Base-by-base conservation (phyloP, 768 basidiomycete genomes). In the Cystoderma amianthinum region DNA sequence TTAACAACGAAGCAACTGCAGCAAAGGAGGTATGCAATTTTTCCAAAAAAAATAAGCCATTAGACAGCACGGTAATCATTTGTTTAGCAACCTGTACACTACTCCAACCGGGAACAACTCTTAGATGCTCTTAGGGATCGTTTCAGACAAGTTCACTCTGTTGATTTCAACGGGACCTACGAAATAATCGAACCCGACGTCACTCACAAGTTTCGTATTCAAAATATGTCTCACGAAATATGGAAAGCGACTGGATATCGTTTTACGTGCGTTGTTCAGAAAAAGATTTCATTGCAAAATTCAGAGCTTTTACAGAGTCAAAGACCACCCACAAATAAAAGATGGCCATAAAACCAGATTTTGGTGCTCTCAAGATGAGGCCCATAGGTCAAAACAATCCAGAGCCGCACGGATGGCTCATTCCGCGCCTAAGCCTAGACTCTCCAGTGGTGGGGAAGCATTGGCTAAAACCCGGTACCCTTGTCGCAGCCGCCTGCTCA, bases 341-440 rank as follows among this genome's bases (percentile, higher is more conserved):
- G 60, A 62, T 42, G 72, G 72, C 6, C 67, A 73, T 52, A 76
- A 73, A 48, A 74, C 69, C 16, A 62, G 71, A 22, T 60, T 70
- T 13, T 71, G 71, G 69, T 76, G 71, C 54, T 72, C 70, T 6
- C 73, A 72, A 45, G 73, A 76, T 45, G 62, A 64, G 38, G 63
- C 64, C 13, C 66, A 71, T 43, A 62, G 63, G 40, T 64, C 60
- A 5, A 72, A 70, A 49, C 56, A 61, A 15, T 58, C 58, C 4
- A 53, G 60, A 43, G 51, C 54, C 16, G 54, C 57, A 5, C 52
- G 60, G 17, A 47, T 55, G 30, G 44, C 54, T 17, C 24, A n/a
- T 51, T n/a, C n/a, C n/a, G 57, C 48, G 43, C 59, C 60, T 23
- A 61, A 63, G 44, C 62, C 67, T 2, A 61, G 64, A 23, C 50